Base-by-base conservation (phyloP, 2,329 filamentous ascomycete genomes). In the Diaporthe velutina region DNA sequence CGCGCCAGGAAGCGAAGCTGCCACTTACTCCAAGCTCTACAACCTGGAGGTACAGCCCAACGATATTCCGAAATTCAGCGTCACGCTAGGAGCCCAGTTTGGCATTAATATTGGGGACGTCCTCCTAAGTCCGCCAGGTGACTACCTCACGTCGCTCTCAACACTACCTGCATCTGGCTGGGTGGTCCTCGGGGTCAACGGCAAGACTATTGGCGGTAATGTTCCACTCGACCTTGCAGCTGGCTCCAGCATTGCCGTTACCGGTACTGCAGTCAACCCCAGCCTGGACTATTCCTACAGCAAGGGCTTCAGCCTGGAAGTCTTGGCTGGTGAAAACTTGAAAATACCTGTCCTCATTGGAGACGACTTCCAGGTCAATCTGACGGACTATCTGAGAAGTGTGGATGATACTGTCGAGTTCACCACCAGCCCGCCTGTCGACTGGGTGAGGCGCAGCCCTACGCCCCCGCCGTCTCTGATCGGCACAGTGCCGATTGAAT, bases 161-260 rank as follows among this genome's bases (percentile, higher is more conserved):
- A 45, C 50, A 42, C 10, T 33, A 9, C 67, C 67, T 9, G 28
- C 9, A 1, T 45, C 52, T 10, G 10, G n/a, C 8, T 70, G 67
- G 67, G 12, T 70, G n/a, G 3, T 9, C 15, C 30, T 70, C 8
- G 25, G 15, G n/a, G 4, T 35, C 35, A 42, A 35, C 25, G 50
- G 50, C 35, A 70, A 57, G 33, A 70, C n/a, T 2, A 19, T 70
- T 22, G 45, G 33, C 13, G 67, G 67, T 25, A n/a, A 30, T 22
- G 67, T 70, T 45, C 67, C 67, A 8, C 42, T 40, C n/a, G 45
- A 28, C 28, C 22, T 70, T n/a, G 19, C 35, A 33, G 67, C 67
- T 42, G 67, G 67, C 35, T 55, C 35, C 19, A 55, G 25, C 19
- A n/a, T 70, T 30, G 28, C 33, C n/a, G 50, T 70, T 9, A 42